Conservation (phyloP, 1,284 basidiomycete species). For the Ceratorhiza oryzae-sativae region DNA sequence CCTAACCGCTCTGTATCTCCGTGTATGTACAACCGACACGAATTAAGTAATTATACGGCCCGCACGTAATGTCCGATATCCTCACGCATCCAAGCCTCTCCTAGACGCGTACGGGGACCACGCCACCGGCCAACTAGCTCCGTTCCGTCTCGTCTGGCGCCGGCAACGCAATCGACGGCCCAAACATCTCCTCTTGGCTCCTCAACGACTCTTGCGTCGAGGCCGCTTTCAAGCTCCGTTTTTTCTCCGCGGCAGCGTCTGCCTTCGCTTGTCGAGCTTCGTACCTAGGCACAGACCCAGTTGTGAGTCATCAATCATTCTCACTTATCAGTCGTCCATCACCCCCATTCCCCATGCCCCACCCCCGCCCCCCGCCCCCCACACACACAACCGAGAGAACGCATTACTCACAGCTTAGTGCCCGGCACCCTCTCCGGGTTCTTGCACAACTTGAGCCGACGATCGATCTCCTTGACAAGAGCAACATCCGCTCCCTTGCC, state of each 20-base stretch:
- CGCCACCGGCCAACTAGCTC: not conserved
- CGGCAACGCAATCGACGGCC: constrained; percentile 27
- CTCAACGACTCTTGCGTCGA: constrained; percentile 22
- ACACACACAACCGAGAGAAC: not conserved
- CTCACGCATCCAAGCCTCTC: not conserved
- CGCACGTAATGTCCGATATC: too few relatives aligned
- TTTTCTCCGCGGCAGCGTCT: constrained; percentile 32
- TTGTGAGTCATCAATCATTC: too few relatives aligned
- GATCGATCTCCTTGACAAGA: constrained; percentile 84
- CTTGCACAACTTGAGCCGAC: constrained; percentile 82
- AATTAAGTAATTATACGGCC: too few relatives aligned
- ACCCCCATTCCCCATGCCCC: not conserved
- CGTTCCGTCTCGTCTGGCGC: not conserved
- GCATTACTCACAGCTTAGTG: constrained; percentile 65
- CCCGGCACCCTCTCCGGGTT: constrained; percentile 93
- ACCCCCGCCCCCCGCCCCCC: not conserved
- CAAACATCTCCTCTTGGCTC: constrained; percentile 35
- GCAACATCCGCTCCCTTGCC: constrained; percentile 79
- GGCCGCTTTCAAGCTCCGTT: constrained; percentile 21
- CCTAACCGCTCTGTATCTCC: too few relatives aligned
- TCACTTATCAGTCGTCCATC: not conserved
- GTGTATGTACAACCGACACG: not conserved
- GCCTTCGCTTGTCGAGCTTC: constrained; percentile 24
- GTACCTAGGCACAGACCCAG: constrained; percentile 23
- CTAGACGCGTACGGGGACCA: not conserved